Evolutionary conservation across 768 basidiomycete species (phyloP), one percentile per base, ranked within the genome.

Genomic region (Hortiboletus campestris): DNA sequence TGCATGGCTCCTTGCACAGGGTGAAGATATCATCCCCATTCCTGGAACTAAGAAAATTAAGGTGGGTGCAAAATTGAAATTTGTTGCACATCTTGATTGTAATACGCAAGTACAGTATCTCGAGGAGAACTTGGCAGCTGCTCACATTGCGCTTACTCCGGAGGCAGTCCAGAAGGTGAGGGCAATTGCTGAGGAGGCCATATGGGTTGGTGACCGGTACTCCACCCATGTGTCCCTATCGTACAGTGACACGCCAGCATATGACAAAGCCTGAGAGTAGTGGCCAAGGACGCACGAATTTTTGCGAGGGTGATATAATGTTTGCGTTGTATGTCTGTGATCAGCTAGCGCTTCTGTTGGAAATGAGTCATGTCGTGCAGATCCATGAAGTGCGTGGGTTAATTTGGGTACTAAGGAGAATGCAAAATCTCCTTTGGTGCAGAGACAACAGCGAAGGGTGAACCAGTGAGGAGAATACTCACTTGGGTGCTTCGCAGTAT

Each of bases 51-150:
- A 63, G 36, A 67, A 69, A 35, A 55, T 77, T 58, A 70, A 67
- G 68, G 66, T 71, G 29, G 0, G 62, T 57, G 12, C 19, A 22
- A 29, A 12, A 9, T 4, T 14, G 6, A 7, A 19, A 9, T 39
- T 20, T 0, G 9, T 12, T 22, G 6, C n/a, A 9, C 2, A 20
- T 39, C 20, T 29, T 13, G 2, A n/a, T n/a, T 25, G 12, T 1
- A 45, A 45, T 32, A 7, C 6, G 5, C 5, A 31, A 36, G 47
- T 39, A 12, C 49, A 76, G 77, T 75, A 76, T 44, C 71, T 82
- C 8, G 63, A 76, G 20, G 80, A 83, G 57, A 83, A 83, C 46
- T 25, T 78, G 20, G 72, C 48, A 0, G 74, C 77, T 3, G 62
- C 66, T 2, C 57, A 64, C 8, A 52, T 80, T 6, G 62, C 57